phyloP scores from a whole-genome alignment of 1,284 basidiomycete species.

The Coniferiporia sulphurascens region DNA sequence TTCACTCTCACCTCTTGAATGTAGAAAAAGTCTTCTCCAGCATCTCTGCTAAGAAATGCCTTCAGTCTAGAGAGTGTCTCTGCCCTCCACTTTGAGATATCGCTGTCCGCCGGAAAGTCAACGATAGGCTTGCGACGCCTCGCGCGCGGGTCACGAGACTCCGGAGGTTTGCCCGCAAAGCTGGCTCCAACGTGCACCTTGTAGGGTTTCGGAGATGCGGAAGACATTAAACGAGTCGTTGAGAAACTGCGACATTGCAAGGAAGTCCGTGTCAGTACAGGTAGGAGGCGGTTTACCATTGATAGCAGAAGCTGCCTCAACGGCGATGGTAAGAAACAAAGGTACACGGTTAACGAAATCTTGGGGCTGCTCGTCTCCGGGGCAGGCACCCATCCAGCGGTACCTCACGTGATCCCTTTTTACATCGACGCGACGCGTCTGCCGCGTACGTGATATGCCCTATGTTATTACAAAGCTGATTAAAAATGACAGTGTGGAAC shows the following conservation, averaged over 20 bases:
- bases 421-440: neutral
- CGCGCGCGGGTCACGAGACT: slow-evolving; percentile 29
- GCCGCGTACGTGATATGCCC: neutral
- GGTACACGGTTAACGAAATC: too few species aligned
- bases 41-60: slow-evolving; percentile 38
- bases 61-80: slow-evolving; percentile 48
- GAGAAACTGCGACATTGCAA: neutral
- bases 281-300: neutral
- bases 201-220: slow-evolving; percentile 41
- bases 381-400: too few species aligned
- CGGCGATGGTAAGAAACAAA: neutral
- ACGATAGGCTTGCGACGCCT: slow-evolving; percentile 33
- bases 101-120: slow-evolving; percentile 58
- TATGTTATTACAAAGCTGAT: slow-evolving; percentile 9
- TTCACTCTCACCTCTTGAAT: slow-evolving; percentile 56
- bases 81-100: slow-evolving; percentile 73
- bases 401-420: neutral
- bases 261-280: slow-evolving; percentile 1
- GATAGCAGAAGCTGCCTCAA: neutral
- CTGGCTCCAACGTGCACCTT: slow-evolving; percentile 70
- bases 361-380: too few species aligned
- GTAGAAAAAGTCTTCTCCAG: slow-evolving; percentile 80
- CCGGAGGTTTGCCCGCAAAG: slow-evolving; percentile 71
- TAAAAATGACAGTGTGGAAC: slow-evolving; percentile 12
- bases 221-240: slow-evolving; percentile 10